Percentiles rank a stretch among this genome's conserved stretches.
Conservation (phyloP, 345 rosid species). For the Eucalyptus globulus region DNA sequence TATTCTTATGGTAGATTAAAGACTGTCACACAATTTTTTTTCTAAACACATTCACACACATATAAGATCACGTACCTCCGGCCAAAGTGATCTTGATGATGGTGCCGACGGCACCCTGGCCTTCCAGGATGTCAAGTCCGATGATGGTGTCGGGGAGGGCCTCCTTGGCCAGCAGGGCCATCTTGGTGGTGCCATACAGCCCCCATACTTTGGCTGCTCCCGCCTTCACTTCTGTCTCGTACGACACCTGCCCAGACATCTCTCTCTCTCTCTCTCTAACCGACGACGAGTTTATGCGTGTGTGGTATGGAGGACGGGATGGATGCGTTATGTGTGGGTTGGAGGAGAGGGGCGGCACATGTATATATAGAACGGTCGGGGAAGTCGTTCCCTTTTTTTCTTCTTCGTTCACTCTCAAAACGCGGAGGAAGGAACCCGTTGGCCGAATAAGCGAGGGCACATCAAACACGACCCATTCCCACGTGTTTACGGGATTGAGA, state of each 20-base stretch:
- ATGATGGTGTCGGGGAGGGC: background rate
- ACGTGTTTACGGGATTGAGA: no score
- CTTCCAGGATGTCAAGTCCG: background rate
- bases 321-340: background rate
- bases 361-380: background rate
- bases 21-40: rapidly evolving
- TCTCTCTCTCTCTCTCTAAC: background rate
- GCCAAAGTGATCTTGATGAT: background rate
- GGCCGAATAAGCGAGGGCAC: no score
- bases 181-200: background rate
- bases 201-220: slow-evolving; percentile 2
- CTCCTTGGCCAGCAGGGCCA: background rate
- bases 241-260: background rate
- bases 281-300: background rate
- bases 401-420: background rate
- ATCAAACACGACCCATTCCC: no score
- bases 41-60: no score
- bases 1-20: rapidly evolving
- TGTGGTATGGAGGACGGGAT: background rate
- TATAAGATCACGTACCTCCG: background rate
- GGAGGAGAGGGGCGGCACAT: no score
- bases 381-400: background rate
- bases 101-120: slow-evolving; percentile 7
- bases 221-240: background rate
- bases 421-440: no score